Conservation (phyloP, 768 basidiomycete species). For the Boletus coccyginus region DNA sequence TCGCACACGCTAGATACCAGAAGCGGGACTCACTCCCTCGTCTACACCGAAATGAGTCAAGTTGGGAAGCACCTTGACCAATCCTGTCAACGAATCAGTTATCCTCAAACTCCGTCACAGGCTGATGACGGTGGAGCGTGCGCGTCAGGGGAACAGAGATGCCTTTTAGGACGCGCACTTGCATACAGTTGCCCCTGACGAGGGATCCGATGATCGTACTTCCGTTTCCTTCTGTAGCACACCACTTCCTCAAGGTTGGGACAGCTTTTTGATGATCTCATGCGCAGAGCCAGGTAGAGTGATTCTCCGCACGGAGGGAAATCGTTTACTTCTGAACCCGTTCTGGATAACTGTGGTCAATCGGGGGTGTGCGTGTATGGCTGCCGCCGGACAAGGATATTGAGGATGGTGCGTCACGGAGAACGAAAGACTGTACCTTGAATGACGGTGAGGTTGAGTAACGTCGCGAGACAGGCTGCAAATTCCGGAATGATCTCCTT, state of each 20-base stretch:
- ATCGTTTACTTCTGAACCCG: conserved; percentile 3
- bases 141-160: not conserved
- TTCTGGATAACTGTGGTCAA: conserved; percentile 5
- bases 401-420: not conserved
- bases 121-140: conserved; percentile 5
- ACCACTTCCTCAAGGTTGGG: conserved; percentile 8
- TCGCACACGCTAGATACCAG: not conserved
- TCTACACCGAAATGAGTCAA: not conserved
- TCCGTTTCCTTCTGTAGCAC: conserved; percentile 3
- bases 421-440: not conserved
- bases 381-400: not conserved
- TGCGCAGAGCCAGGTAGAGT: conserved; percentile 2
- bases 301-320: conserved; percentile 9
- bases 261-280: conserved; percentile 8
- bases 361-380: not conserved
- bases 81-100: not conserved
- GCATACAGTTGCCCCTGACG: conserved; percentile 1
- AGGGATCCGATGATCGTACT: conserved; percentile 2
- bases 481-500: conserved; percentile 5
- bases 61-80: conserved; percentile 6
- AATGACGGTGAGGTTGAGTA: conserved; percentile 5
- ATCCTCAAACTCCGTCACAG: not conserved
- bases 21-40: not conserved
- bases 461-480: not conserved
- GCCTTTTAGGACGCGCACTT: conserved; percentile 6